Evolutionary conservation across 306 rosid genomes (phyloP).

Genomic region (Inga laurina): DNA sequence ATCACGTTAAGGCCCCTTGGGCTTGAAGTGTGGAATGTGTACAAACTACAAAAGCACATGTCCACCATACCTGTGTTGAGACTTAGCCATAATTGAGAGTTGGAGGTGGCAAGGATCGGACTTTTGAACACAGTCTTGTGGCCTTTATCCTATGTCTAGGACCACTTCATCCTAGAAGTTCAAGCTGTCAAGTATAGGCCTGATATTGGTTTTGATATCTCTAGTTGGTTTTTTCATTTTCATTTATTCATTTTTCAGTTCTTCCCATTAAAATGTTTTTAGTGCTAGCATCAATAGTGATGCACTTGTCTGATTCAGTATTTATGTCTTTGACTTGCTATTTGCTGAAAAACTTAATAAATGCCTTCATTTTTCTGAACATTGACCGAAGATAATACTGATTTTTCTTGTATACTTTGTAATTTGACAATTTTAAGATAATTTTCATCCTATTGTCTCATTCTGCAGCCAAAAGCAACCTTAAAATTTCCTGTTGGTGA

Average conservation of each 20-base stretch:
- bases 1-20: background rate
- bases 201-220: background rate
- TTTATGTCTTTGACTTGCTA: background rate
- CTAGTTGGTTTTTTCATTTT: background rate
- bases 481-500: conserved; percentile 85
- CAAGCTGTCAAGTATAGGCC: background rate
- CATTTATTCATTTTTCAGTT: background rate
- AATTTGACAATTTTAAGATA: background rate
- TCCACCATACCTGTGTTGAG: background rate
- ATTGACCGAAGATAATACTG: background rate
- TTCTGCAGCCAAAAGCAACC: conserved; percentile 88
- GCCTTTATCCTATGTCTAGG: background rate
- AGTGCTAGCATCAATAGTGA: background rate
- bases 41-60: background rate
- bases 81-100: background rate
- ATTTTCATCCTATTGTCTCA: conserved; percentile 1
- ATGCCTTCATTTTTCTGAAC: background rate
- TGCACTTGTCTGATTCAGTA: background rate
- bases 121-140: background rate
- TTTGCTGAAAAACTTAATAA: background rate
- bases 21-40: background rate
- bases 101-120: background rate
- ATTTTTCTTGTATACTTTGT: background rate
- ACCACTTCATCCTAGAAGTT: background rate
- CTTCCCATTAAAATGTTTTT: background rate